These are phyloP conservation scores for Coemansia sp. DNA, from an alignment of 371 early-diverging fungal species.

Conservation along the genomic window DNA sequence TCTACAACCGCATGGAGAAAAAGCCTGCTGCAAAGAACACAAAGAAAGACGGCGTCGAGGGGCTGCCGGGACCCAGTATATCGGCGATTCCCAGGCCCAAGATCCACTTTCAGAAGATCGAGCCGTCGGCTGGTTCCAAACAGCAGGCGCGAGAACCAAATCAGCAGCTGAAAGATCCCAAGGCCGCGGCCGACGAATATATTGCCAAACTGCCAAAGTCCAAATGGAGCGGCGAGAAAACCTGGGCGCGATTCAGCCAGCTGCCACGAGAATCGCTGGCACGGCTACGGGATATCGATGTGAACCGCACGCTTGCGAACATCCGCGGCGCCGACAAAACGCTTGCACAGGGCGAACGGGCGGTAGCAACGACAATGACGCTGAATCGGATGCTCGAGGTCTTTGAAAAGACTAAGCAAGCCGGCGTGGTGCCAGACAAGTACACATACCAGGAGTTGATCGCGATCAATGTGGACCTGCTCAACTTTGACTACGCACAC, in stretches of 20 bases:
- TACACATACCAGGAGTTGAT: conserved; percentile 50
- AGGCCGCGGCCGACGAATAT: not conserved
- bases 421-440: conserved; percentile 29
- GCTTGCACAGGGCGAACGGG: not conserved
- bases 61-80: not conserved
- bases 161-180: not conserved
- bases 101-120: not conserved
- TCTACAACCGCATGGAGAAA: conserved; percentile 12
- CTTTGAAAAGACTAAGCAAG: conserved; percentile 1
- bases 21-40: conserved; percentile 1
- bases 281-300: conserved; percentile 28
- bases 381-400: conserved; percentile 28
- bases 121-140: not conserved
- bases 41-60: not conserved
- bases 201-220: conserved; percentile 16
- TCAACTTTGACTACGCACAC: conserved; percentile 36
- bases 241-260: conserved; percentile 23
- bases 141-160: not conserved
- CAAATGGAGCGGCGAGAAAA: conserved; percentile 29
- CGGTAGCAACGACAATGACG: conserved; percentile 13
- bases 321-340: conserved; percentile 16
- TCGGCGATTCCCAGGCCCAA: not conserved
- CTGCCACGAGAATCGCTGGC: conserved; percentile 15
- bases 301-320: conserved; percentile 36
- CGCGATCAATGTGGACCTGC: conserved; percentile 38